Percentiles rank a stretch among this genome's conserved stretches.
These are phyloP conservation scores for Trichothecium sympodiale DNA, from an alignment of 2,329 filamentous ascomycete species.

Conservation along the genomic window DNA sequence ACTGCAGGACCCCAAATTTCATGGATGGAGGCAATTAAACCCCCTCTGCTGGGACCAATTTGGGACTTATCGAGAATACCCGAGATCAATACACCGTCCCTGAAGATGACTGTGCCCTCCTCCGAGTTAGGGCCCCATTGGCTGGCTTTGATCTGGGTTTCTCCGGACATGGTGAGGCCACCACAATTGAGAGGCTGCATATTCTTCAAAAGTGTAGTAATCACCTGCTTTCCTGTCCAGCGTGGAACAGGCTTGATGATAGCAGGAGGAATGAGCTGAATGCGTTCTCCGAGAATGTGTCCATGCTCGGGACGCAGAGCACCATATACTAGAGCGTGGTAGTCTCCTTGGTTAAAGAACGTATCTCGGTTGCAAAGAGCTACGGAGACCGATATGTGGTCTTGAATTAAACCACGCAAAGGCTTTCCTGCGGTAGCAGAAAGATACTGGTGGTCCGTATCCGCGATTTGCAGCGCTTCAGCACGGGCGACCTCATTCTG, in stretches of 20 bases:
- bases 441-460: constrained; percentile 95
- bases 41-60: constrained; percentile 76
- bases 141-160: constrained; percentile 65
- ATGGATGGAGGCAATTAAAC: constrained; percentile 84
- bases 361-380: constrained; percentile 84
- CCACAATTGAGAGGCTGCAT: constrained; percentile 69
- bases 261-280: constrained; percentile 71
- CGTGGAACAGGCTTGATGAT: constrained; percentile 68
- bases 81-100: constrained; percentile 75
- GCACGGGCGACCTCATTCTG: constrained; percentile 92
- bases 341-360: constrained; percentile 79
- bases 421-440: constrained; percentile 90
- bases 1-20: constrained; percentile 83
- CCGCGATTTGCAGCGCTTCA: constrained; percentile 85
- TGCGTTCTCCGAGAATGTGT: constrained; percentile 72
- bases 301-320: constrained; percentile 83
- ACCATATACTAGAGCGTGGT: constrained; percentile 87
- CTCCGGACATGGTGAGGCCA: constrained; percentile 68
- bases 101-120: constrained; percentile 72
- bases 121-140: constrained; percentile 70
- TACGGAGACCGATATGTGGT: constrained; percentile 92
- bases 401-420: constrained; percentile 89
- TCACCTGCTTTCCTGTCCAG: constrained; percentile 95
- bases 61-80: constrained; percentile 96
- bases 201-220: constrained; percentile 87